Percentiles rank a stretch among this genome's conserved stretches.
These are phyloP conservation scores for Ilex asprella DNA, from an alignment of 257 asterid genomes.

Conservation along the genomic window DNA sequence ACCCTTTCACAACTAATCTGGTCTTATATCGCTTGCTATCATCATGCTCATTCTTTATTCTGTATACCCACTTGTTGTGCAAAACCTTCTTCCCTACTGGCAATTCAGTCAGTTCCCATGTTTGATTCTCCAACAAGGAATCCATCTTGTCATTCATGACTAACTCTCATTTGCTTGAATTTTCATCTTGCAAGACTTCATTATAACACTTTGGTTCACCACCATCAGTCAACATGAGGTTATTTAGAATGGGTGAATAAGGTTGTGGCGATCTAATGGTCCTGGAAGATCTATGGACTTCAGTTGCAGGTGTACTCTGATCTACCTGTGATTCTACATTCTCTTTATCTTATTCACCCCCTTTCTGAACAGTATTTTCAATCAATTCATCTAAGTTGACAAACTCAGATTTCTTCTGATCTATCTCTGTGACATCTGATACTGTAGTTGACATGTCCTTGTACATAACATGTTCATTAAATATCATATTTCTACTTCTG, in stretches of 20 bases:
- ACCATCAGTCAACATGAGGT: neutral
- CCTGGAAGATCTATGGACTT: too few species aligned
- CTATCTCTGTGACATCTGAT: too few species aligned
- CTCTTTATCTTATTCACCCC: too few species aligned
- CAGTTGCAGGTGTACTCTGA: neutral
- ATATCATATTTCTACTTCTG: too few species aligned
- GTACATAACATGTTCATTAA: neutral
- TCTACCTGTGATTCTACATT: too few species aligned
- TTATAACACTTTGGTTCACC: neutral
- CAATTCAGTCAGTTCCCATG: too few species aligned
- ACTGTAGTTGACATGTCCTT: too few species aligned
- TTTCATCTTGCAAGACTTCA: neutral
- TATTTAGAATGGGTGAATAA: neutral
- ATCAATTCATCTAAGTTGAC: neutral
- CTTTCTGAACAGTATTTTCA: too few species aligned
- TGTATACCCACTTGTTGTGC: neutral
- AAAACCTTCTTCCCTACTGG: neutral
- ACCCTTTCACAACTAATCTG: too few species aligned
- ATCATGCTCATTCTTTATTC: neutral
- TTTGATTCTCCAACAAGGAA: neutral
- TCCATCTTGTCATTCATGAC: slow-evolving; percentile 1
- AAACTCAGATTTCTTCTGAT: too few species aligned
- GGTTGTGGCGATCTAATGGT: neutral
- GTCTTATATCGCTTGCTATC: neutral
- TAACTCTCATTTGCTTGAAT: neutral